phyloP scores from a whole-genome alignment of 1,284 basidiomycete species.

The Ustilago bromivora region DNA sequence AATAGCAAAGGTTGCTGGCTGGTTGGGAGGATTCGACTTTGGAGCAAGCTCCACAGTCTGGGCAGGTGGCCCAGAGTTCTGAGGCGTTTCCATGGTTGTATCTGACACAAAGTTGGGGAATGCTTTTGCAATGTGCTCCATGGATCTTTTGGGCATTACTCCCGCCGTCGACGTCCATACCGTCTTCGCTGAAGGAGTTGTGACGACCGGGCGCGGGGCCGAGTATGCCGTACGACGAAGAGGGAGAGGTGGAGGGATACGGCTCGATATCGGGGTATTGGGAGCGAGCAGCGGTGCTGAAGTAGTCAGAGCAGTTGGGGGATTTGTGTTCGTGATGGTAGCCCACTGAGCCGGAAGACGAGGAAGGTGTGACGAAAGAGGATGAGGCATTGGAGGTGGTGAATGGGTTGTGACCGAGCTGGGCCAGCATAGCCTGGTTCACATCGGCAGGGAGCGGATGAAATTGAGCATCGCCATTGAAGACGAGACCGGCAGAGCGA shows the following conservation, averaged over 20 bases:
- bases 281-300: slow-evolving; percentile 13
- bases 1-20: slow-evolving; percentile 37
- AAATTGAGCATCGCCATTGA: slow-evolving; percentile 48
- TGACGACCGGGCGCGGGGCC: slow-evolving; percentile 29
- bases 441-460: slow-evolving; percentile 54
- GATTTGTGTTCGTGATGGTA: slow-evolving; percentile 33
- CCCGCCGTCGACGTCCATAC: slow-evolving; percentile 44
- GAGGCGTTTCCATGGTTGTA: slow-evolving; percentile 48
- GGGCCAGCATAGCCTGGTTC: slow-evolving; percentile 50
- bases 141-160: slow-evolving; percentile 18
- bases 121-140: slow-evolving; percentile 60
- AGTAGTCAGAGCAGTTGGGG: slow-evolving; percentile 37
- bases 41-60: slow-evolving; percentile 47
- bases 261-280: slow-evolving; percentile 38
- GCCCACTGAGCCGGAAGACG: slow-evolving; percentile 23
- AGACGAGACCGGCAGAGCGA: slow-evolving; percentile 28
- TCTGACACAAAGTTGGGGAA: slow-evolving; percentile 59
- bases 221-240: slow-evolving; percentile 37
- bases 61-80: slow-evolving; percentile 61
- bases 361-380: slow-evolving; percentile 28
- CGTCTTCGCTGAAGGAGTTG: slow-evolving; percentile 12
- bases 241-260: slow-evolving; percentile 33
- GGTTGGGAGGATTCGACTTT: slow-evolving; percentile 41
- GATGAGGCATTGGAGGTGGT: neutral
- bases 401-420: slow-evolving; percentile 42